These are phyloP conservation scores for Falciphora oryzae DNA, from an alignment of 2,329 filamentous ascomycete species.

Conservation along the genomic window DNA sequence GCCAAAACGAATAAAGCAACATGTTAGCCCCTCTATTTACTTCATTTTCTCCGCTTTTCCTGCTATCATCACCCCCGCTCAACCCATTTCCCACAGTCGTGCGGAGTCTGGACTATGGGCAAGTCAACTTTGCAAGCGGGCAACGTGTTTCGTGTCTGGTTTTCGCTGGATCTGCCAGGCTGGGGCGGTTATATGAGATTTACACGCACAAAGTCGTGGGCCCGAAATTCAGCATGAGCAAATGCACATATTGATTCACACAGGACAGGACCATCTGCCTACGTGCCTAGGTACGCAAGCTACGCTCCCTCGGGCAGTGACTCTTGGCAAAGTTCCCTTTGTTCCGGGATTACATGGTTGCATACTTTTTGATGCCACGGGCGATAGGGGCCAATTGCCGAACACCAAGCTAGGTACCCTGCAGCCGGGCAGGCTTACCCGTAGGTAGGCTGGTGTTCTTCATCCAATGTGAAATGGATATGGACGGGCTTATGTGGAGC, in stretches of 20 bases:
- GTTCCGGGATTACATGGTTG: too few species aligned
- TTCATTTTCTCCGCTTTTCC: background rate
- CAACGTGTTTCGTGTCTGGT: background rate
- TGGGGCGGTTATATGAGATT: background rate
- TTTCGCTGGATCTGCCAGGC: background rate
- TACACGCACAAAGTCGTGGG: background rate
- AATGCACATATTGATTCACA: background rate
- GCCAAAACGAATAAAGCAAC: background rate
- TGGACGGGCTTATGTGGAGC: too few species aligned
- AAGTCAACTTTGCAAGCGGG: background rate
- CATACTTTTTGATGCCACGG: too few species aligned
- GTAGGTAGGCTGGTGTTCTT: background rate
- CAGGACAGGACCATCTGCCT: background rate
- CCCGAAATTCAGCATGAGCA: background rate
- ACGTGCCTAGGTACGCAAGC: background rate
- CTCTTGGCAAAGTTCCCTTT: too few species aligned
- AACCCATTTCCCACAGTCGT: background rate
- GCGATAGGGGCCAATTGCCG: background rate
- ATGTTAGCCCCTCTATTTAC: background rate
- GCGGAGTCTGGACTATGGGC: background rate
- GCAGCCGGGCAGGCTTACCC: background rate
- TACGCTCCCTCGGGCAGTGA: too few species aligned
- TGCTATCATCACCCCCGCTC: background rate
- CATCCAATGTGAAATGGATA: background rate
- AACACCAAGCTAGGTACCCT: background rate